Evolutionary conservation across 2,329 filamentous ascomycete genomes (phyloP), one percentile per base, ranked within the genome.

Genomic region (Tolypocladium inflatum): DNA sequence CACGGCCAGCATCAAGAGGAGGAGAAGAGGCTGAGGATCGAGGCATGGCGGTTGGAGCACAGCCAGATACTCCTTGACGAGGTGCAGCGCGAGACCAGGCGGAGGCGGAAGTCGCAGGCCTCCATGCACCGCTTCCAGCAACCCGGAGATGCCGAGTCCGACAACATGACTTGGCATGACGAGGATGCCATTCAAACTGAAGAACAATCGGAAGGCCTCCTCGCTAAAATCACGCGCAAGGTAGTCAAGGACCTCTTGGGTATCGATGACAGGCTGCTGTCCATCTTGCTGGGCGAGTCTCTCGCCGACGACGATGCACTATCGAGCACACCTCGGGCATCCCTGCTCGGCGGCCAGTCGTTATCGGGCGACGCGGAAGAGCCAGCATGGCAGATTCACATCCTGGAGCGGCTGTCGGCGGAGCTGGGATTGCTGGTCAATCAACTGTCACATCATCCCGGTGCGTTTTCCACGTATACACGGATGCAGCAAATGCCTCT

Each of bases 31-130:
- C 84, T 87, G 65, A 83, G 93, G 60, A 96, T 99, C 68, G 93
- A 97, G 73, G 83, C 84, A 55, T 99, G 94, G 94, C 84, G 92
- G 58, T 74, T 95, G 67, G 93, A 97, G 67, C 92, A 99, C 70
- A 96, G 91, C 71, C 84, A 84, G 59, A 85, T 90, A 13, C 77
- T 99, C 35, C 72, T 97, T 39, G 89, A 96, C 58, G 91, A 97
- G 72, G 92, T 97, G 54, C 89, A 95, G 71, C 87, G 84, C 61
- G 91, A 96, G 73, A 96, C 91, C 57, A 77, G 79, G 61, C 80
- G 88, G 59, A 82, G 88, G 59, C 80, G 86, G 38, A 82, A 84
- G 70, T 87, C 84, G 9, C 77, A 84, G 64, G 77, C 77, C 51
- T 84, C 81, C 15, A 59, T 65, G 55, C 67, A 68, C 30, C 67